phyloP scores from a whole-genome alignment of 2,329 filamentous ascomycete genomes.

The Blastomyces silverae region DNA sequence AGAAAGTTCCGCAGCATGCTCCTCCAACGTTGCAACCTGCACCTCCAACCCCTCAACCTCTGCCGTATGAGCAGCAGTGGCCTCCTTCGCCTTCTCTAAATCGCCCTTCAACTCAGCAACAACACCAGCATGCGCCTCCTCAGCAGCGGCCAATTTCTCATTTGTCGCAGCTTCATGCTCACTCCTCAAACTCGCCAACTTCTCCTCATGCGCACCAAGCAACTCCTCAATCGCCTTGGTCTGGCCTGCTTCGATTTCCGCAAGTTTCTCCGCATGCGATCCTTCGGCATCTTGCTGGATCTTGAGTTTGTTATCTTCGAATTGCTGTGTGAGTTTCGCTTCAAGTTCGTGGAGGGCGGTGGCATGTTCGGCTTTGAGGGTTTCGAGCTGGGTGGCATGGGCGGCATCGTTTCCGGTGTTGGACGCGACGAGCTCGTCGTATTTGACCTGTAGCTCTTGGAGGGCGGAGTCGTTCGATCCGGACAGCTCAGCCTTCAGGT shows the following conservation, averaged over 20 bases:
- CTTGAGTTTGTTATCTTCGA: slow-evolving; percentile 31
- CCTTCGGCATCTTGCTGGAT: slow-evolving; percentile 37
- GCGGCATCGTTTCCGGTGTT: slow-evolving; percentile 14
- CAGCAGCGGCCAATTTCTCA: slow-evolving; percentile 33
- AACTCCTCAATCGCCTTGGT: slow-evolving; percentile 38
- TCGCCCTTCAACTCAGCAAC: slow-evolving; percentile 32
- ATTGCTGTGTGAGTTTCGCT: slow-evolving; percentile 31
- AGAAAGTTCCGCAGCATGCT: slow-evolving; percentile 44
- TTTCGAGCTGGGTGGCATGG: slow-evolving; percentile 19
- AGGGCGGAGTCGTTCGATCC: slow-evolving; percentile 20
- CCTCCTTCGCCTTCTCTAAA: slow-evolving; percentile 32
- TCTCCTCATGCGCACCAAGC: slow-evolving; percentile 36
- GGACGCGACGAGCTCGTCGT: slow-evolving; percentile 18
- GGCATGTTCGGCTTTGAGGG: slow-evolving; percentile 19
- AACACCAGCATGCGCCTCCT: slow-evolving; percentile 32
- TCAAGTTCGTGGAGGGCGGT: slow-evolving; percentile 27
- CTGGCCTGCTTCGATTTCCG: slow-evolving; percentile 36
- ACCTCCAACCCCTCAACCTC: slow-evolving; percentile 36
- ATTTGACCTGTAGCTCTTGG: slow-evolving; percentile 20
- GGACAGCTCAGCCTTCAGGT: slow-evolving; percentile 26
- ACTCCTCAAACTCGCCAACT: slow-evolving; percentile 32
- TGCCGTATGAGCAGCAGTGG: slow-evolving; percentile 33
- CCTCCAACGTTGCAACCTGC: slow-evolving; percentile 48
- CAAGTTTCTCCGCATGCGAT: slow-evolving; percentile 30
- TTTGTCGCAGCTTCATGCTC: slow-evolving; percentile 35